These are phyloP conservation scores for Dalbergia cochinchinensis DNA, from an alignment of 306 rosid species.

Conservation along the genomic window DNA sequence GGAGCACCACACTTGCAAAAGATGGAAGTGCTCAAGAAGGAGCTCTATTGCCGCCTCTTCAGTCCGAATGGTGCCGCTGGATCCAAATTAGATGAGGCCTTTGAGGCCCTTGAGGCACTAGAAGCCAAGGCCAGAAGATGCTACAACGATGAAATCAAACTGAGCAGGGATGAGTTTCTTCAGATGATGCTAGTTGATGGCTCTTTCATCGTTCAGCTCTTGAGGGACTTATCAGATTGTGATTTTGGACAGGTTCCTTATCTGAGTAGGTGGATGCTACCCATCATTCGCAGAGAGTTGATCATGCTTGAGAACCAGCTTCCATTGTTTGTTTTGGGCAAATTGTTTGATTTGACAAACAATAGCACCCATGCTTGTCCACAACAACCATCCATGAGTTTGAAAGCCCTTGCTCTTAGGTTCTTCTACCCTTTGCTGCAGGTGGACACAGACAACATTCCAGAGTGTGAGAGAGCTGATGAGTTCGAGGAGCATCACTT, in stretches of 20 bases:
- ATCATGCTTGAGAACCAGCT: conserved; percentile 66
- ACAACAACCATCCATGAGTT: background rate
- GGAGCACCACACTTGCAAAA: conserved; percentile 32
- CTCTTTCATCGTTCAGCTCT: conserved; percentile 50
- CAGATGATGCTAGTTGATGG: conserved; percentile 56
- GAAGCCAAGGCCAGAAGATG: conserved; percentile 35
- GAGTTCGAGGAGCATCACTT: conserved; percentile 33
- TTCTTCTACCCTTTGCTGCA: conserved; percentile 54
- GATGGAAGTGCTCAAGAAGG: conserved; percentile 39
- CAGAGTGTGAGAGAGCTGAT: background rate
- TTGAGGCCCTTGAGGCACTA: conserved; percentile 32
- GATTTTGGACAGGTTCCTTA: conserved; percentile 4
- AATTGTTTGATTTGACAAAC: conserved; percentile 46
- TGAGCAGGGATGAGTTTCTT: conserved; percentile 44
- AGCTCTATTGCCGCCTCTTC: conserved; percentile 42
- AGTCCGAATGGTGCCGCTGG: background rate
- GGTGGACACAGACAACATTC: background rate
- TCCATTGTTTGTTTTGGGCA: conserved; percentile 50
- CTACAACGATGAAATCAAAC: conserved; percentile 43
- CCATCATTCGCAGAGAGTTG: conserved; percentile 46
- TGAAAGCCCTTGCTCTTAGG: conserved; percentile 44
- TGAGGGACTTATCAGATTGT: conserved; percentile 31
- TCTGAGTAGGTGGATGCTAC: conserved; percentile 57
- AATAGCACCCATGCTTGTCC: no score
- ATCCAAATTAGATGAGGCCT: conserved; percentile 31